These are phyloP conservation scores for Penicillium sp. DNA, from an alignment of 2,329 filamentous ascomycete species.

Conservation along the genomic window DNA sequence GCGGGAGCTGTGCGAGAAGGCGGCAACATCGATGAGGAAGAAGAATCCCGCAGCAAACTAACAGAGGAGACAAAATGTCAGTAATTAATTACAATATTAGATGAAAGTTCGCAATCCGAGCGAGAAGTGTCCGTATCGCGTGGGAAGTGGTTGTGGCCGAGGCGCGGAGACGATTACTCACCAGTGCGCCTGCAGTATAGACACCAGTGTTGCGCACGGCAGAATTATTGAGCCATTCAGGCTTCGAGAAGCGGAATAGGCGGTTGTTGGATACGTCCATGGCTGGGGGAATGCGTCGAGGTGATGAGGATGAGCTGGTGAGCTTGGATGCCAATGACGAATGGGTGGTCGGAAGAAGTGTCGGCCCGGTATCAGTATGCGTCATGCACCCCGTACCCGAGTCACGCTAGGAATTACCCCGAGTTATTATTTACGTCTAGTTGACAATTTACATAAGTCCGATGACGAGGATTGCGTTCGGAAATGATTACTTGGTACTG, in stretches of 20 bases:
- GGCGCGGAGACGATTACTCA: slow-evolving; percentile 36
- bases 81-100: no score
- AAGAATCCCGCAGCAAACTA: slow-evolving; percentile 66
- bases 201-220: slow-evolving; percentile 59
- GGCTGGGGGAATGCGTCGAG: slow-evolving; percentile 1
- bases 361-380: slow-evolving; percentile 18
- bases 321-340: slow-evolving; percentile 17
- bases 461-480: no score
- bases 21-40: slow-evolving; percentile 61
- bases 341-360: slow-evolving; percentile 14
- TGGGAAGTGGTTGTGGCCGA: no score
- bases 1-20: slow-evolving; percentile 56
- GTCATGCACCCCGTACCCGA: no score
- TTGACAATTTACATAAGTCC: no score
- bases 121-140: no score
- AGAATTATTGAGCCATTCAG: slow-evolving; percentile 61
- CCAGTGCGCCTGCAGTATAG: slow-evolving; percentile 60
- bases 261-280: slow-evolving; percentile 48
- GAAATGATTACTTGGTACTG: no score
- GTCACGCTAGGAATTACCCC: no score
- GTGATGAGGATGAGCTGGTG: slow-evolving; percentile 10
- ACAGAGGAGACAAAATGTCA: no score
- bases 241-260: slow-evolving; percentile 62
- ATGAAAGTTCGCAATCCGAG: no score
- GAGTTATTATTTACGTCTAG: not conserved